phyloP scores from a whole-genome alignment of 257 asterid genomes.

The Fraxinus excelsior region DNA sequence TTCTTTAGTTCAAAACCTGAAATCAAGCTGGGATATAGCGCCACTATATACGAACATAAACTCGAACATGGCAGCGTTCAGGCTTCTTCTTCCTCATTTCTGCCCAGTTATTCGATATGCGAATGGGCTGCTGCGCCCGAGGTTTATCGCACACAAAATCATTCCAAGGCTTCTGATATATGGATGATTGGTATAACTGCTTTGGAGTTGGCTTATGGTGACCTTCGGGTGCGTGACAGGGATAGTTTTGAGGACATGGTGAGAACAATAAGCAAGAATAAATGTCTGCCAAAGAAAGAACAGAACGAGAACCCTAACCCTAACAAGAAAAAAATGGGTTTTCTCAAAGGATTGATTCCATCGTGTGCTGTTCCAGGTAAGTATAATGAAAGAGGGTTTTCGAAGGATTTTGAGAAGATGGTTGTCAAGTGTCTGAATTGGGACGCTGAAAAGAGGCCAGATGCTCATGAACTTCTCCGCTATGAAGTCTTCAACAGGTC shows the following conservation, averaged over 20 bases:
- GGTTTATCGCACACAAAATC: neutral
- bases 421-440: conserved; percentile 17
- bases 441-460: conserved; percentile 14
- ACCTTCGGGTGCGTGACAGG: neutral
- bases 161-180: conserved; percentile 14
- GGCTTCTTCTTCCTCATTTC: neutral
- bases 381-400: conserved; percentile 7
- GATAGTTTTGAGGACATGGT: neutral
- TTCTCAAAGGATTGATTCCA: neutral
- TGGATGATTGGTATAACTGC: conserved; percentile 32
- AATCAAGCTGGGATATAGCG: conserved; percentile 21
- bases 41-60: neutral
- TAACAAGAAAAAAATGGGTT: neutral
- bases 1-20: conserved; percentile 13
- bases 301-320: neutral
- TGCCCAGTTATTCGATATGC: neutral
- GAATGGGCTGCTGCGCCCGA: conserved; percentile 35
- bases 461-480: conserved; percentile 15
- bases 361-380: neutral
- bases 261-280: conserved; percentile 9
- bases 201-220: conserved; percentile 29
- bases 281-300: conserved; percentile 6
- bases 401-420: conserved; percentile 14
- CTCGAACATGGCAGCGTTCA: neutral
- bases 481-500: neutral